A percentile compares a stretch with the other conserved stretches of the same genome.
phyloP scores from a whole-genome alignment of 2,329 filamentous ascomycete genomes.

The Aspergillus melleus region DNA sequence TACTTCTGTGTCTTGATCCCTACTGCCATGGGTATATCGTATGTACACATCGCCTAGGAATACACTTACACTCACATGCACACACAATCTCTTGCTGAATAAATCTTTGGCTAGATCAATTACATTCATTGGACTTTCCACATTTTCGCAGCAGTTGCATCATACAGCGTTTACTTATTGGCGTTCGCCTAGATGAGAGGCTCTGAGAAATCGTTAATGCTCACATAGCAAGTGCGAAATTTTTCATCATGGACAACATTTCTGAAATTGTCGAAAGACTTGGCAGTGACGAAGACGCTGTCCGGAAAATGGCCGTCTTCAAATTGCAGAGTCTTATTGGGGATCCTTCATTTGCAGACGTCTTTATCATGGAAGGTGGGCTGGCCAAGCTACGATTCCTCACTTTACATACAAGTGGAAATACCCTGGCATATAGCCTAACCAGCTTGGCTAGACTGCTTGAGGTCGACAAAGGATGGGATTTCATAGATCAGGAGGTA shows the following conservation, averaged over 20 bases:
- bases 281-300: slow-evolving; percentile 73
- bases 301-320: slow-evolving; percentile 98
- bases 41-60: not conserved
- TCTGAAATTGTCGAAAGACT: slow-evolving; percentile 60
- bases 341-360: slow-evolving; percentile 92
- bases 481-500: slow-evolving; percentile 56
- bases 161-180: not conserved
- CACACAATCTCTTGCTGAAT: not conserved
- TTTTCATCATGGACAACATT: slow-evolving; percentile 53
- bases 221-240: not conserved
- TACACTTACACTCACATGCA: not conserved
- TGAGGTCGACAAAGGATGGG: slow-evolving; percentile 98
- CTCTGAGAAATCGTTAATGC: not conserved
- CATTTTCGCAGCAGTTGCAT: not conserved
- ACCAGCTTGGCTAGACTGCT: slow-evolving; percentile 84
- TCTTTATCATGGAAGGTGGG: slow-evolving; percentile 89
- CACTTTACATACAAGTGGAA: slow-evolving; percentile 81
- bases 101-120: not conserved
- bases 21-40: not conserved
- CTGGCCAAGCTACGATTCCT: slow-evolving; percentile 77
- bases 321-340: slow-evolving; percentile 94
- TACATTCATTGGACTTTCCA: not conserved
- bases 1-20: not conserved
- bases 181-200: not conserved
- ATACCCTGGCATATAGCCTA: slow-evolving; percentile 92